A percentile compares a stretch with the other conserved stretches of the same genome.
Evolutionary conservation across 2,329 filamentous ascomycete genomes (phyloP).

Genomic region (Pestalotiopsis sp.): DNA sequence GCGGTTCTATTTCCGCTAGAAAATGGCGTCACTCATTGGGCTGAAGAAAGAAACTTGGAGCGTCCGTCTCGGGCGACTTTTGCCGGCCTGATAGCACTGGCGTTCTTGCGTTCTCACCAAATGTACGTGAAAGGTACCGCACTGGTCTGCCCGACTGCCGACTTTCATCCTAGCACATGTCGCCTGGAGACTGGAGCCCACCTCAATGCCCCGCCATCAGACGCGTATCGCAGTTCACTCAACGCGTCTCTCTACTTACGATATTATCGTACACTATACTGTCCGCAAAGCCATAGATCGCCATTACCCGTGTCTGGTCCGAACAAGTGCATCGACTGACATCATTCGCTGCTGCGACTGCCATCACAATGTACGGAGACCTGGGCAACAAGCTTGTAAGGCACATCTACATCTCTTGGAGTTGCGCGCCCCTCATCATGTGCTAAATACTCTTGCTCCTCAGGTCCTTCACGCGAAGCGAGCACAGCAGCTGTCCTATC

Average conservation of each 20-base stretch:
- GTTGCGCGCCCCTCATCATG: slow-evolving; percentile 8
- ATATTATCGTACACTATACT: background rate
- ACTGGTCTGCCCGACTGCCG: background rate
- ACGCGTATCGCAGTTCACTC: slow-evolving; percentile 1
- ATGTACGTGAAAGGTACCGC: background rate
- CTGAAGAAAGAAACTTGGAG: background rate
- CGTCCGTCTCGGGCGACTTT: background rate
- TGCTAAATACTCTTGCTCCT: slow-evolving; percentile 9
- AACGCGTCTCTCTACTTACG: background rate
- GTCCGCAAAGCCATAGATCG: too few relatives aligned
- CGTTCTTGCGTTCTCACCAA: background rate
- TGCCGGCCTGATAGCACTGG: background rate
- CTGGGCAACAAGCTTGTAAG: slow-evolving; percentile 81
- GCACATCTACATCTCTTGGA: slow-evolving; percentile 13
- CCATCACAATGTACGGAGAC: slow-evolving; percentile 79
- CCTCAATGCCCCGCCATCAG: background rate
- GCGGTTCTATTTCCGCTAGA: background rate
- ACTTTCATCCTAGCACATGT: background rate
- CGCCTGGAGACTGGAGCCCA: background rate
- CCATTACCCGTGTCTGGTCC: too few relatives aligned
- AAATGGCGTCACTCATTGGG: background rate
- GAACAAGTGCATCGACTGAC: background rate
- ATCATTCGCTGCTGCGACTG: background rate
- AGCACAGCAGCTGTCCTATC: slow-evolving; percentile 80
- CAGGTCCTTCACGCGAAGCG: slow-evolving; percentile 96